These are phyloP conservation scores for Heritiera littoralis DNA, from an alignment of 345 rosid species.

Conservation along the genomic window DNA sequence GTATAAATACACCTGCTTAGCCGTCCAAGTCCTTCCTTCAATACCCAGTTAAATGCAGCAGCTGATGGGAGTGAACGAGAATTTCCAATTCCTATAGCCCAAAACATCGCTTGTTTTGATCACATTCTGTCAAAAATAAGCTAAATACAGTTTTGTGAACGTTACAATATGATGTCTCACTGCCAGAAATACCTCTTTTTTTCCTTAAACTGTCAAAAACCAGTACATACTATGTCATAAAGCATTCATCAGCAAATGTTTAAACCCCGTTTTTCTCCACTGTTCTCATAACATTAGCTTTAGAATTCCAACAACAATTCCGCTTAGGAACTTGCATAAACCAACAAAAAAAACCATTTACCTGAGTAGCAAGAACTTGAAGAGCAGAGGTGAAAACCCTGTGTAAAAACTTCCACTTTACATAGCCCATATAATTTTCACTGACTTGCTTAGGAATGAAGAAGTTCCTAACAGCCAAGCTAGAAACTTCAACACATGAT, in stretches of 20 bases:
- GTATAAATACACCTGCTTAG: slow-evolving; percentile 89
- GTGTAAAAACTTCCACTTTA: slow-evolving; percentile 90
- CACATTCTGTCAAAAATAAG: slow-evolving; percentile 19
- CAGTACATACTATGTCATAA: background rate
- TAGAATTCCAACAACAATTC: background rate
- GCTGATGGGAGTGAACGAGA: slow-evolving; percentile 83
- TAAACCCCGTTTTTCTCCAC: background rate
- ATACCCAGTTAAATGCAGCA: slow-evolving; percentile 90
- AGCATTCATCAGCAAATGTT: slow-evolving; percentile 1
- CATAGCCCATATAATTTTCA: slow-evolving; percentile 63
- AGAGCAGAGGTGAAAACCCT: slow-evolving; percentile 88
- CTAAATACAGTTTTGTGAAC: background rate
- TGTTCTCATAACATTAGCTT: background rate
- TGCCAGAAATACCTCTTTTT: background rate
- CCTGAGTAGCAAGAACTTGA: slow-evolving; percentile 98
- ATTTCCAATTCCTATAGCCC: slow-evolving; percentile 86
- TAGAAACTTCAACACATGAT: slow-evolving; percentile 39
- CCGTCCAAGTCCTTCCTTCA: slow-evolving; percentile 91
- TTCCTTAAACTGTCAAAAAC: background rate
- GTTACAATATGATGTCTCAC: background rate
- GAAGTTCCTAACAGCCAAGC: slow-evolving; percentile 55
- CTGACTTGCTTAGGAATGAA: slow-evolving; percentile 76
- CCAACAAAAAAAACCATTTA: slow-evolving; percentile 21
- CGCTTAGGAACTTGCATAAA: background rate
- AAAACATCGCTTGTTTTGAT: slow-evolving; percentile 70